Conservation (phyloP, 139 green algal species). For the Nannochloris sp. region DNA sequence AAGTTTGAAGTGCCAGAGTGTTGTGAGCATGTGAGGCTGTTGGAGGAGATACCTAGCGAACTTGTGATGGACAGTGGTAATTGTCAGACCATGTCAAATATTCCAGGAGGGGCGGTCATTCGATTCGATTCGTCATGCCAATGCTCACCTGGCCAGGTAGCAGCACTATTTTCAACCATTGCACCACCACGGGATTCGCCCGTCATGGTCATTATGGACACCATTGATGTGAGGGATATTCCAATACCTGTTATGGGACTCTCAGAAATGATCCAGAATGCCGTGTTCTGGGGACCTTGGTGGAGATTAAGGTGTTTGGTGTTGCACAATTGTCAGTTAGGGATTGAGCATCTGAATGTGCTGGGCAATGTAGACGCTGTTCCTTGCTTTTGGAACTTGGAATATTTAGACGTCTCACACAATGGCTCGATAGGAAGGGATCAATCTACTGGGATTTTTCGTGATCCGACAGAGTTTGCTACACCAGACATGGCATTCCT, state of each 20-base stretch:
- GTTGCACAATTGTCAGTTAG: not conserved
- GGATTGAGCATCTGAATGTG: not conserved
- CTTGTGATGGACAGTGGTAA: not conserved
- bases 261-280: not conserved
- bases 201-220: not conserved
- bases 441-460: not conserved
- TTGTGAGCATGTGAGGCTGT: not conserved
- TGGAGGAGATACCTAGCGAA: not conserved
- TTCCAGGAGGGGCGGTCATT: not conserved
- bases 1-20: not conserved
- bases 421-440: conserved; percentile 2
- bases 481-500: not conserved
- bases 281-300: not conserved
- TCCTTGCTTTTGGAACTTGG: conserved; percentile 1
- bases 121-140: not conserved
- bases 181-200: not conserved
- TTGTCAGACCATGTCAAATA: not conserved
- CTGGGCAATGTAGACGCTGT: not conserved
- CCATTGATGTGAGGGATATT: not conserved
- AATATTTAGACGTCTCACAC: conserved; percentile 4
- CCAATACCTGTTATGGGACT: not conserved
- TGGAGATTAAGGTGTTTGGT: conserved; percentile 5
- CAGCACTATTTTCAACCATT: not conserved
- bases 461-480: not conserved
- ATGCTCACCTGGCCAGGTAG: not conserved